Base-by-base conservation (phyloP, 805 yeast genomes). In the Helenozyma baotianmanensis region DNA sequence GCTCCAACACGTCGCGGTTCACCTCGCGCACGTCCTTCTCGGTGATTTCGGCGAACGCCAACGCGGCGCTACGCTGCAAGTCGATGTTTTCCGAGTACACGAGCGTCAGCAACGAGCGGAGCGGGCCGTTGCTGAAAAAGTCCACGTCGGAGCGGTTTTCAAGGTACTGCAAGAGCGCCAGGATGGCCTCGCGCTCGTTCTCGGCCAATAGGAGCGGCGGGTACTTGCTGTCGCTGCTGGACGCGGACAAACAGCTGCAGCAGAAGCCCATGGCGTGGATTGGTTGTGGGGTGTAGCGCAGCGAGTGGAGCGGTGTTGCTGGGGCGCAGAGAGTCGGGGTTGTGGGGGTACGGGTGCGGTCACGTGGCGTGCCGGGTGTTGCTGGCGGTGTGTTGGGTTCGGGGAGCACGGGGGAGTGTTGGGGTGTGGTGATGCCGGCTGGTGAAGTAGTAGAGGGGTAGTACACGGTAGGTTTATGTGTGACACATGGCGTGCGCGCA, bases 11-110 rank as follows among this genome's bases (percentile, higher is more conserved):
- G 46, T 87, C 95, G 37, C 94, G 72, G 49, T 82, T 81, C 21
- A 92, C 97, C 25, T 90, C 82, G 43, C 92, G 76, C 23, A 88
- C 94, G 54, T 88, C 95, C 58, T 92, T 92, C 55, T 92, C 98
- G 23, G 98, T 92, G 36, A 92, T 90, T 59, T 92, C 98, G 11
- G 97, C 97, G 70, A 92, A 92, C 6, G 98, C 97, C 43, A 92
- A 72, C 6, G 98, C 97, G 3, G 98, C 98, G 56, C 95, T 82
- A 55, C 97, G 78, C 62, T 90, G 97, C 36, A 92, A 72, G 58
- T 92, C 97, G 42, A 90, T 76, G 54, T 92, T 92, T 48, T 92
- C 97, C 2, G 96, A 86, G 56, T 90, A 86, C 2, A 92, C 98
- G 48, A 92, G 71, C 0, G 97, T 90, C 39, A 90, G 82, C 42